Conservation (phyloP, 2,329 filamentous ascomycete species). For the Aspergillus latus region DNA sequence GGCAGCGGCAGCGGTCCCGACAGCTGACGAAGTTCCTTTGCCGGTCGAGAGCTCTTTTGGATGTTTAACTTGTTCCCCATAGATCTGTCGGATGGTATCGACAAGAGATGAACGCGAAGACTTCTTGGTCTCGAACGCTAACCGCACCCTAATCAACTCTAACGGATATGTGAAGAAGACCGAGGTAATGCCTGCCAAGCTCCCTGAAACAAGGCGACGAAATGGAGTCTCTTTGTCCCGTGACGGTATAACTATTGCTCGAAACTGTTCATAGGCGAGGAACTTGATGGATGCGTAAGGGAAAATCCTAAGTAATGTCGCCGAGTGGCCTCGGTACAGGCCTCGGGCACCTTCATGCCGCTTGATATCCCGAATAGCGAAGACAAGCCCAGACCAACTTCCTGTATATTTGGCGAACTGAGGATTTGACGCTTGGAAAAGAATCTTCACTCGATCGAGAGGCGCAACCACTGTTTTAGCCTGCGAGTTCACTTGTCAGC, state of each 20-base stretch:
- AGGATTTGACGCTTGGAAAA: constrained; percentile 94
- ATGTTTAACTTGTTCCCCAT: constrained; percentile 65
- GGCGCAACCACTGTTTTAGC: constrained; percentile 95
- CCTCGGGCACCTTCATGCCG: constrained; percentile 69
- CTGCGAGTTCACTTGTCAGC: constrained; percentile 47
- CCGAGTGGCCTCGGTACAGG: constrained; percentile 90
- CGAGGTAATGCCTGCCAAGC: constrained; percentile 70
- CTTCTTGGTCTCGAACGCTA: constrained; percentile 89
- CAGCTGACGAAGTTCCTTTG: constrained; percentile 41
- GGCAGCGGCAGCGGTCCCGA: constrained; percentile 42
- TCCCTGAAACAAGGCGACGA: constrained; percentile 58
- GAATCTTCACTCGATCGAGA: constrained; percentile 95
- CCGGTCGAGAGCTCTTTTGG: constrained; percentile 30
- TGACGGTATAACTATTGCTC: constrained; percentile 70
- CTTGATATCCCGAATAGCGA: constrained; percentile 82
- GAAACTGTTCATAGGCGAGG: constrained; percentile 94
- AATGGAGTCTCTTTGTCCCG: constrained; percentile 75
- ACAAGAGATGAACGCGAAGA: constrained; percentile 67
- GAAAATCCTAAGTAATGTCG: constrained; percentile 90
- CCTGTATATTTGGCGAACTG: constrained; percentile 91
- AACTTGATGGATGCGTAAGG: constrained; percentile 98
- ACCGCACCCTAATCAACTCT: constrained; percentile 85
- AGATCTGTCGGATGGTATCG: constrained; percentile 83
- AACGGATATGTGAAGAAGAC: constrained; percentile 97
- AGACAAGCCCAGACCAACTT: constrained; percentile 79